Conservation (phyloP, 352 stramenopile species). For the Globisporangium yorkense region DNA sequence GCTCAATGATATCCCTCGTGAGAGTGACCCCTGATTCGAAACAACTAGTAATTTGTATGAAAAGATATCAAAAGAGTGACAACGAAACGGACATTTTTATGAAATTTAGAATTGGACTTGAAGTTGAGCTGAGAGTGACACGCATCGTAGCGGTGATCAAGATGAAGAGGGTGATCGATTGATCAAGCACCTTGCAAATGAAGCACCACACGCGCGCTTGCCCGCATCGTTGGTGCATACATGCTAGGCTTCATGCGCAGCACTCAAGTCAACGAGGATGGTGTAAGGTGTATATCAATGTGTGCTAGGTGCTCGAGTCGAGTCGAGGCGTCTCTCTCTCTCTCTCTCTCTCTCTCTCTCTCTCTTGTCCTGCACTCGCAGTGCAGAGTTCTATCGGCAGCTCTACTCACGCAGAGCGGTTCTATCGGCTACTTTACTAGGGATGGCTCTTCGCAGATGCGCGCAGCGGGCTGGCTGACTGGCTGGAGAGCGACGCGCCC, state of each 20-base stretch:
- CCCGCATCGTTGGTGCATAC: too few species aligned
- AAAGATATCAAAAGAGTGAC: not conserved
- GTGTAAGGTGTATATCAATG: too few species aligned
- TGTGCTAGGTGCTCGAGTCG: not conserved
- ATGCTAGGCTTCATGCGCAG: too few species aligned
- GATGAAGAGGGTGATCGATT: too few species aligned
- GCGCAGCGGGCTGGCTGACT: not conserved
- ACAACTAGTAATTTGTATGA: not conserved
- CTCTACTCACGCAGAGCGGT: not conserved
- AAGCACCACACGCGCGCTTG: too few species aligned
- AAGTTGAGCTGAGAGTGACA: not conserved
- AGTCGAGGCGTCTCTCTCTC: not conserved
- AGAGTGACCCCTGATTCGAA: not conserved
- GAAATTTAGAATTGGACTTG: not conserved
- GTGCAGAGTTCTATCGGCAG: not conserved
- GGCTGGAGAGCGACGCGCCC: not conserved
- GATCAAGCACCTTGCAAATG: too few species aligned
- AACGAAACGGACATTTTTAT: not conserved
- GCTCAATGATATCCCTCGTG: not conserved
- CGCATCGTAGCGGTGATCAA: too few species aligned
- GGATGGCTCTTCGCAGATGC: not conserved
- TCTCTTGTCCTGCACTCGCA: too few species aligned
- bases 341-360: too few species aligned
- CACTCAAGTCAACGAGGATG: too few species aligned
- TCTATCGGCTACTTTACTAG: conserved; percentile 7